Percentiles rank a stretch among this genome's conserved stretches.
Conservation (phyloP, 768 basidiomycete genomes). For the Tephrocybe sp. region DNA sequence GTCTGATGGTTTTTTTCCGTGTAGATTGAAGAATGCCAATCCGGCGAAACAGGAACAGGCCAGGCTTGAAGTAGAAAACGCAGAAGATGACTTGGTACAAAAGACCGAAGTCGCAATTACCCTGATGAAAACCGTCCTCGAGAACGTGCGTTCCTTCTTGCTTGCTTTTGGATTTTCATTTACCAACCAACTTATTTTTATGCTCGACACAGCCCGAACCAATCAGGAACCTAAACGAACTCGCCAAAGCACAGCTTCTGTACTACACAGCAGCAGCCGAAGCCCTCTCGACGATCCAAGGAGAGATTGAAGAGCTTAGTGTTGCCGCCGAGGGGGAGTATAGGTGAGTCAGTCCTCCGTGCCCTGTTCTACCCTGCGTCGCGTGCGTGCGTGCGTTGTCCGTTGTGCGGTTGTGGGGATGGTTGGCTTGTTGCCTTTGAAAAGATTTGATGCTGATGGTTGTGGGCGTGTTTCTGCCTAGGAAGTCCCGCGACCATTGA, state of each 20-base stretch:
- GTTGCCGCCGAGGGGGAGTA: constrained; percentile 95
- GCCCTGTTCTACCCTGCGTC: no score
- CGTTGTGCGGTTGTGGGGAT: neutral
- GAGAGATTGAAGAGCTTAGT: constrained; percentile 90
- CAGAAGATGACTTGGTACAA: constrained; percentile 94
- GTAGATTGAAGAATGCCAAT: constrained; percentile 74
- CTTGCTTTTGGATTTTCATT: neutral
- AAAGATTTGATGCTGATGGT: no score
- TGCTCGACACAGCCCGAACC: constrained; percentile 94
- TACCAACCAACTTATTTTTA: neutral
- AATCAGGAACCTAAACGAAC: constrained; percentile 88
- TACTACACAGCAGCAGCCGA: constrained; percentile 80
- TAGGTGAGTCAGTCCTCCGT: no score
- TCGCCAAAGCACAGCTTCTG: constrained; percentile 81
- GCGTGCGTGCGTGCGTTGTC: neutral
- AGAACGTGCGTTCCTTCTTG: constrained; percentile 68
- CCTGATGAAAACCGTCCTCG: constrained; percentile 96
- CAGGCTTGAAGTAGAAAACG: constrained; percentile 87
- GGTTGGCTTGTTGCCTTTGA: no score
- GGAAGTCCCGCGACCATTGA: constrained; percentile 92
- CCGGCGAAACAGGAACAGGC: constrained; percentile 88
- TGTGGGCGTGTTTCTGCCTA: no score
- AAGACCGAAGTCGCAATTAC: constrained; percentile 97
- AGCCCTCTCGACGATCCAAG: constrained; percentile 76
- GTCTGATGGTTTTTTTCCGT: no score